These are phyloP conservation scores for Umbellularia californica DNA, from an alignment of 164 flowering plant genomes.

Conservation along the genomic window DNA sequence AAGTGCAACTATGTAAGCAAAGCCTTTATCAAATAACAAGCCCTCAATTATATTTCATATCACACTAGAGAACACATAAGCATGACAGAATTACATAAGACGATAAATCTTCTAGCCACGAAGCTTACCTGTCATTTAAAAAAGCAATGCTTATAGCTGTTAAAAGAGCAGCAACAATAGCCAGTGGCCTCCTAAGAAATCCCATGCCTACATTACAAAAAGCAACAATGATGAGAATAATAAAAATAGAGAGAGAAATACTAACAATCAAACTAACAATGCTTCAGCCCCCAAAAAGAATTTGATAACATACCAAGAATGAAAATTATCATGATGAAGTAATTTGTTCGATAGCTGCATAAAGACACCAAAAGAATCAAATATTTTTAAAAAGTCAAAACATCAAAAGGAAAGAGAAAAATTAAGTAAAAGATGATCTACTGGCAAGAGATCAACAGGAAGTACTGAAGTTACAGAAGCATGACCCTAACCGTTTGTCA, in stretches of 20 bases:
- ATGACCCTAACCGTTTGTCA: neutral
- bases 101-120: neutral
- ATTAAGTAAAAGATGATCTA: neutral
- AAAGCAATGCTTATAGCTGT: conserved; percentile 77
- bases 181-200: conserved; percentile 73
- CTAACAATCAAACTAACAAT: neutral
- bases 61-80: neutral
- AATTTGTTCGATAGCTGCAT: conserved; percentile 87
- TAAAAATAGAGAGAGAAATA: neutral
- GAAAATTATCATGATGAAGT: conserved; percentile 69
- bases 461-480: neutral
- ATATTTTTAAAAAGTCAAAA: neutral
- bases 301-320: conserved; percentile 56
- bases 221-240: neutral
- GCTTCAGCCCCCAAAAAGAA: neutral
- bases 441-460: neutral
- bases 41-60: neutral
- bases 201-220: conserved; percentile 54
- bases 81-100: neutral
- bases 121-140: conserved; percentile 79
- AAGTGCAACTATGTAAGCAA: neutral
- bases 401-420: neutral
- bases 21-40: neutral
- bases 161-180: conserved; percentile 76
- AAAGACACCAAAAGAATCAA: neutral